Conservation (phyloP, 2,329 filamentous ascomycete genomes). For the Fusarium pseudonygamai region DNA sequence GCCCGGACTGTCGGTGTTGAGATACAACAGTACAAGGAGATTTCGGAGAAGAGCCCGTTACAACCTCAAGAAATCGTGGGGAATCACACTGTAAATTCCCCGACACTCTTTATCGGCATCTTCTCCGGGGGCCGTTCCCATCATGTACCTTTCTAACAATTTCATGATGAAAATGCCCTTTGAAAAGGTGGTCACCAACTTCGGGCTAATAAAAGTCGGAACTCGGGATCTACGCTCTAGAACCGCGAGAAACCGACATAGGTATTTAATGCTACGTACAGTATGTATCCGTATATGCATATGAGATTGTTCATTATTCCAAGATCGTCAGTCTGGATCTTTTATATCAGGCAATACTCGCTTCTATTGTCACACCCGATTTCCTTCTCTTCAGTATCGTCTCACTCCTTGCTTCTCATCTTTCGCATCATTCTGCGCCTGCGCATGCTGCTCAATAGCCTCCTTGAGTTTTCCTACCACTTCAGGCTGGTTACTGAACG, state of each 20-base stretch:
- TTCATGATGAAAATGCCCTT: neutral
- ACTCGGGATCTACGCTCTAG: slow-evolving; percentile 19
- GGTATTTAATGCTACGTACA: neutral
- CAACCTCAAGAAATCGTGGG: neutral
- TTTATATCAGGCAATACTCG: neutral
- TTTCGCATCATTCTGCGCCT: slow-evolving; percentile 59
- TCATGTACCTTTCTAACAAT: slow-evolving; percentile 20
- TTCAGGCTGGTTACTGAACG: slow-evolving; percentile 68
- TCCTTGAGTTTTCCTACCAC: slow-evolving; percentile 69
- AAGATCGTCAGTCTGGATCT: slow-evolving; percentile 1
- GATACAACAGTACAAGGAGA: slow-evolving; percentile 21
- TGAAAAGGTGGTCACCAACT: neutral
- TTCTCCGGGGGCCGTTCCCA: slow-evolving; percentile 6
- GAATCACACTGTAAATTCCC: neutral
- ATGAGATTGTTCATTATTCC: neutral
- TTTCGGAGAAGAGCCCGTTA: slow-evolving; percentile 20
- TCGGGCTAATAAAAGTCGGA: slow-evolving; percentile 15
- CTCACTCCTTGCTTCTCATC: slow-evolving; percentile 48
- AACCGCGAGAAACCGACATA: slow-evolving; percentile 23
- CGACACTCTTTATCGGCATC: slow-evolving; percentile 6
- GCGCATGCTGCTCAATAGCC: slow-evolving; percentile 66
- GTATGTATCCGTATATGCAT: neutral
- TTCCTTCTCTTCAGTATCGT: slow-evolving; percentile 40
- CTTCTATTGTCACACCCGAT: slow-evolving; percentile 2
- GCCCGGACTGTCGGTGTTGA: slow-evolving; percentile 33